phyloP scores from a whole-genome alignment of 2,329 filamentous ascomycete species.

The Fusarium floridanum region DNA sequence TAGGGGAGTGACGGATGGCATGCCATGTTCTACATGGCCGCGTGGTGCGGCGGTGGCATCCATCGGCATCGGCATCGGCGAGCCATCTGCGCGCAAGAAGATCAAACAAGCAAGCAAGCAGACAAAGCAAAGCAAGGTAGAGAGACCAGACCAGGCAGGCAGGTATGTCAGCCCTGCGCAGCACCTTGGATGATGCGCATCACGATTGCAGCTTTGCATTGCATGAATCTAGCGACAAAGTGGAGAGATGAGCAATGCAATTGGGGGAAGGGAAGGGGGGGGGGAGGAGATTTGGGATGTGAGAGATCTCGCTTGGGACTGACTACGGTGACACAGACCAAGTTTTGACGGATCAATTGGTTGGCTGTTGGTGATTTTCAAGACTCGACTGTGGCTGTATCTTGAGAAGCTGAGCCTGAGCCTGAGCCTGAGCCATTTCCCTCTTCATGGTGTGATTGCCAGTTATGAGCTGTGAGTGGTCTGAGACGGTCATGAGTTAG shows the following conservation, averaged over 20 bases:
- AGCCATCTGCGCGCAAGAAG: background rate
- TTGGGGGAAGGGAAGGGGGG: background rate
- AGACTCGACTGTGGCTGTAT: background rate
- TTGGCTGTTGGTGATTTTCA: background rate
- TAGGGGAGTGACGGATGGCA: constrained; percentile 2
- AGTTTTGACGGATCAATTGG: background rate
- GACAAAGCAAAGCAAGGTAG: background rate
- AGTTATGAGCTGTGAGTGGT: background rate
- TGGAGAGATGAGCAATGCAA: constrained; percentile 19
- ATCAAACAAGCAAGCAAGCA: background rate
- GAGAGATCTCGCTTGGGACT: constrained; percentile 12
- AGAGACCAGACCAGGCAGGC: background rate
- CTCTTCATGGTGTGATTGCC: background rate
- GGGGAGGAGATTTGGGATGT: background rate
- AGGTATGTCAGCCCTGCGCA: constrained; percentile 17
- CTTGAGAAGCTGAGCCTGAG: background rate
- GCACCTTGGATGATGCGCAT: constrained; percentile 34
- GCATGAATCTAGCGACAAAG: constrained; percentile 31
- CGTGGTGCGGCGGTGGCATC: background rate
- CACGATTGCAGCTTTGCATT: constrained; percentile 41
- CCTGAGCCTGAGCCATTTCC: background rate
- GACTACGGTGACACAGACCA: constrained; percentile 22
- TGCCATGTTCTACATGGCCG: constrained; percentile 9
- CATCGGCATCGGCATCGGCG: background rate
- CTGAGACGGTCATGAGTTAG: background rate